Percentiles rank a stretch among this genome's conserved stretches.
These are phyloP conservation scores for Incumbomyces delicatus DNA, from an alignment of 2,329 filamentous ascomycete genomes.

Conservation along the genomic window DNA sequence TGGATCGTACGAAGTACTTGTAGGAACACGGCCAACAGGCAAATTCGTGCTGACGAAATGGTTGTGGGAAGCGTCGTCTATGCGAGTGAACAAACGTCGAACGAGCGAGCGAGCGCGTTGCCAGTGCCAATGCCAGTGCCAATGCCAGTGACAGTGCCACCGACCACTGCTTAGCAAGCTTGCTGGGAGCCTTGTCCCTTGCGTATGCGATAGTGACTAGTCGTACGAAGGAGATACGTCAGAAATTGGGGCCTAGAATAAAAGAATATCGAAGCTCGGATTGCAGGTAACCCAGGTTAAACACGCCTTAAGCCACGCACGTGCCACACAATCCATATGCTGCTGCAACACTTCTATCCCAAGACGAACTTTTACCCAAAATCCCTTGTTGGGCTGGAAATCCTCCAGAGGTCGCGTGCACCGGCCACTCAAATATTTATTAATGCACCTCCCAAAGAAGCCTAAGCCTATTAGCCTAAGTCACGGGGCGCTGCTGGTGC, in stretches of 20 bases:
- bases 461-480: no score
- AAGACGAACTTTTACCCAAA: no score
- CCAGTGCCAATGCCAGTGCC: no score
- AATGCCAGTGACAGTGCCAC: no score
- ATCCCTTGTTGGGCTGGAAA: no score
- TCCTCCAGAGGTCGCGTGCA: not conserved
- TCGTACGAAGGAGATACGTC: not conserved
- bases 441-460: no score
- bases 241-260: not conserved
- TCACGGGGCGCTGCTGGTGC: no score
- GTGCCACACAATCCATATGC: not conserved
- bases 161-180: slow-evolving; percentile 7
- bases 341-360: no score
- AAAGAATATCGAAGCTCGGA: not conserved
- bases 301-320: not conserved
- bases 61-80: not conserved
- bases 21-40: not conserved
- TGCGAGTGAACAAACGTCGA: not conserved
- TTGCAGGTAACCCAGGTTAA: no score
- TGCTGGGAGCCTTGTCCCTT: slow-evolving; percentile 1
- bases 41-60: not conserved
- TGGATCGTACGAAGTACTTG: not conserved
- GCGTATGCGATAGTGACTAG: not conserved
- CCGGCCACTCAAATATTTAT: no score
- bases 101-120: not conserved